Conservation (phyloP, 1,139 yeast genomes). For the Debaryomyces nepalensis region DNA sequence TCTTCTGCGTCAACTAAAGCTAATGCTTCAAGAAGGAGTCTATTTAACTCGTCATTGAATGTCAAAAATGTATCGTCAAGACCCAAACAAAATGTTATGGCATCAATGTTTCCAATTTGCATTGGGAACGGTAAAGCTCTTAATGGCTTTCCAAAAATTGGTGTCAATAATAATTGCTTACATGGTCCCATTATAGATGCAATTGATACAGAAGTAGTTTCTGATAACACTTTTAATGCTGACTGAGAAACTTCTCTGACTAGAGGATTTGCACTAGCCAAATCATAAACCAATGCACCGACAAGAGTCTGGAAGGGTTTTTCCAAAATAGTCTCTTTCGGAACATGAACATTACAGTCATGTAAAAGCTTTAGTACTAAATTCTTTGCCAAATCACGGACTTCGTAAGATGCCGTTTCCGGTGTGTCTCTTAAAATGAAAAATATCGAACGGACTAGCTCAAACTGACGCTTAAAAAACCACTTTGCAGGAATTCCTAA, state of each 20-base stretch:
- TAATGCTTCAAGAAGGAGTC: constrained; percentile 85
- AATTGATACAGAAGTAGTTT: constrained; percentile 69
- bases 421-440: constrained; percentile 93
- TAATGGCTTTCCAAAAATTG: constrained; percentile 94
- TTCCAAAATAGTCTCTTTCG: constrained; percentile 62
- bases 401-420: constrained; percentile 81
- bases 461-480: constrained; percentile 79
- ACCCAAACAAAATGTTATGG: constrained; percentile 85
- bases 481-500: constrained; percentile 70
- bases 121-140: constrained; percentile 97
- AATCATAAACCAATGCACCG: constrained; percentile 87
- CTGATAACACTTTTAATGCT: constrained; percentile 69
- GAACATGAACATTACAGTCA: constrained; percentile 64
- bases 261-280: constrained; percentile 83
- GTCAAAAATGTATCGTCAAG: constrained; percentile 81
- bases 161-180: constrained; percentile 79
- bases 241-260: constrained; percentile 85
- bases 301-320: constrained; percentile 84
- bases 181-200: constrained; percentile 82
- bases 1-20: constrained; percentile 98
- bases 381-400: constrained; percentile 69
- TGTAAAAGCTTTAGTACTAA: constrained; percentile 66
- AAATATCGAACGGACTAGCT: constrained; percentile 81
- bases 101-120: constrained; percentile 98
- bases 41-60: constrained; percentile 84